phyloP scores from a whole-genome alignment of 306 rosid species.

The Prunus campanulata region DNA sequence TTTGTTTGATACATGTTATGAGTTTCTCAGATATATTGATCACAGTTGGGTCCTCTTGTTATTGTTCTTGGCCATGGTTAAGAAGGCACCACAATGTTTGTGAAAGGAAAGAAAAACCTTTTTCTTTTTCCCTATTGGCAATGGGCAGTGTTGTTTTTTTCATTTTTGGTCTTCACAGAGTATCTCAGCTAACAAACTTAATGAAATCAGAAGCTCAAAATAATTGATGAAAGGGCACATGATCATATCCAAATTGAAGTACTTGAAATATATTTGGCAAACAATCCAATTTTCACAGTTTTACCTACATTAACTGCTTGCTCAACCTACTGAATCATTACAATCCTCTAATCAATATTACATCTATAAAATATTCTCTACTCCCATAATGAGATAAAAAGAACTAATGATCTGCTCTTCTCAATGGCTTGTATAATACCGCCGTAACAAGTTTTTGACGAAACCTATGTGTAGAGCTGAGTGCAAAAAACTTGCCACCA shows the following conservation, averaged over 20 bases:
- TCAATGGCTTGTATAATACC: constrained; percentile 54
- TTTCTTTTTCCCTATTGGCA: no score
- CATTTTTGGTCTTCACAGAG: no score
- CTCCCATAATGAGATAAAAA: neutral
- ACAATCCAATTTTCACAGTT: neutral
- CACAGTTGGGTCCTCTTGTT: neutral
- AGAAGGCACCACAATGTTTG: no score
- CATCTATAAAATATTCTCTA: neutral
- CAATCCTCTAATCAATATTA: constrained; percentile 12
- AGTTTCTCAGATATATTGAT: constrained; percentile 16
- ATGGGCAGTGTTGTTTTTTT: no score
- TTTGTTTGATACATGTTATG: neutral
- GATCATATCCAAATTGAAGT: constrained; percentile 6
- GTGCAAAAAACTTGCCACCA: constrained; percentile 44
- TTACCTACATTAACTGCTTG: constrained; percentile 1
- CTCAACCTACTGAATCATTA: constrained; percentile 15
- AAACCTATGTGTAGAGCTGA: constrained; percentile 62
- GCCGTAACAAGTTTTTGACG: constrained; percentile 53
- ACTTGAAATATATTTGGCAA: neutral
- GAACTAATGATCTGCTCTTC: constrained; percentile 19
- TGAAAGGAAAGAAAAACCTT: no score
- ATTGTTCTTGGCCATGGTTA: neutral
- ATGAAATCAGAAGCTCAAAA: neutral
- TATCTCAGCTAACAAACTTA: neutral
- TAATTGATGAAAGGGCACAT: neutral